Conservation (phyloP, 441 rosid genomes). For the Biscutella laevigata region DNA sequence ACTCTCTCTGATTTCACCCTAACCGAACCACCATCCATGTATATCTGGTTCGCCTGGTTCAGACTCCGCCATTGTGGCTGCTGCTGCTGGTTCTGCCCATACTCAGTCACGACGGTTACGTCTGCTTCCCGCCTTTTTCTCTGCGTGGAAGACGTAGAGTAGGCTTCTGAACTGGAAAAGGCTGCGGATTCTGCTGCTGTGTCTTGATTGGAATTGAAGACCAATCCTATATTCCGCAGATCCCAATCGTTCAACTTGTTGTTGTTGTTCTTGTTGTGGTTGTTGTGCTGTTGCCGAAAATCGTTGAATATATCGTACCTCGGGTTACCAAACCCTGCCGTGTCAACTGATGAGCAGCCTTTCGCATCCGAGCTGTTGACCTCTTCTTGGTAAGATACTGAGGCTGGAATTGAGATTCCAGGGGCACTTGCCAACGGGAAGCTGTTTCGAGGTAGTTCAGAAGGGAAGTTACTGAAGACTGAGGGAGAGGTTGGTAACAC, state of each 20-base stretch:
- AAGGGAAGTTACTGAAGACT: conserved; percentile 43
- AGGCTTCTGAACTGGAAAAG: conserved; percentile 37
- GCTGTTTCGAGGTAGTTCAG: conserved; percentile 40
- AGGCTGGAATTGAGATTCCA: conserved; percentile 35
- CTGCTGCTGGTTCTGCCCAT: conserved; percentile 20
- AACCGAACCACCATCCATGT: conserved; percentile 39
- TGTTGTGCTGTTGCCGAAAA: conserved; percentile 18
- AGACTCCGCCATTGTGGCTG: neutral
- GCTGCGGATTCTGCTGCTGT: conserved; percentile 32
- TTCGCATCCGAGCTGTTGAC: conserved; percentile 42
- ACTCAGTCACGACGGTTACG: conserved; percentile 18
- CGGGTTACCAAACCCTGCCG: conserved; percentile 32
- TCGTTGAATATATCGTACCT: conserved; percentile 53
- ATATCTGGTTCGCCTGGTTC: conserved; percentile 24
- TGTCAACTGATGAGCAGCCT: conserved; percentile 24
- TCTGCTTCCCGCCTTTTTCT: conserved; percentile 37
- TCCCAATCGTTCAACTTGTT: conserved; percentile 58
- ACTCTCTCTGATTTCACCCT: conserved; percentile 58
- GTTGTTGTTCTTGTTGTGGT: conserved; percentile 35
- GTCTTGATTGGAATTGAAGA: conserved; percentile 42
- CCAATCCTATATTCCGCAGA: conserved; percentile 46
- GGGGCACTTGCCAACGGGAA: conserved; percentile 51
- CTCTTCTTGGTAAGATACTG: conserved; percentile 49
- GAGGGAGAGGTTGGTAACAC: conserved; percentile 32
- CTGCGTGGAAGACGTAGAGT: conserved; percentile 36